Base-by-base conservation (phyloP, 345 rosid genomes). In the Acer yangbiense region DNA sequence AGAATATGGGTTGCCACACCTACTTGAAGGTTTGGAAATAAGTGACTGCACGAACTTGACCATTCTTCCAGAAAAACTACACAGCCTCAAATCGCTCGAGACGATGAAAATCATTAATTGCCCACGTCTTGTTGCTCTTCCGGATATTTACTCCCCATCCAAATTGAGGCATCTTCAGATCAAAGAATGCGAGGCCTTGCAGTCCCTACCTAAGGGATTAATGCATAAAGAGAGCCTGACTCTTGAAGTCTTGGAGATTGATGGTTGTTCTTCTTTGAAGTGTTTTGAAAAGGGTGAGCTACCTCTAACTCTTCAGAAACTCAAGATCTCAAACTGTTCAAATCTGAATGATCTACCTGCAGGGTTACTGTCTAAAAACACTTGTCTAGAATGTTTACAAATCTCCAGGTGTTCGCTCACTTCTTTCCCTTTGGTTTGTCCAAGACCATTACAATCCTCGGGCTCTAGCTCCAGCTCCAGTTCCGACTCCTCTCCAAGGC, bases 181-280 rank as follows among this genome's bases (percentile, higher is more conserved):
- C 14, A 23, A 64, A 25, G 29, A 13, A 12, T 64, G 68, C 12
- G 4, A 18, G 68, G n/a, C 6, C 27, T 25, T 64, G 16, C 39
- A 2, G 16, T 64, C 13, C 35, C 13, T 64, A 14, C 68, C 68
- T 64, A 13, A 64, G 0, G 68, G 68, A 7, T 64, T 64, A 29
- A 64, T 23, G 61, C 23, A 3, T 10, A 57, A 57, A 0, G 18
- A 57, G 39, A 64, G 27, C 39, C 17, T 64, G 68, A 11, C 17
- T 27, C 68, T 64, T 64, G 41, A 64, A 64, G 2, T 10, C n/a
- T 23, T 64, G 68, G 68, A 64, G 68, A 64, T 64, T 27, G 68
- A 64, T 27, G 17, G 43, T 64, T 64, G 68, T 64, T 3, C 29
- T 21, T 64, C 68, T 64, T 17, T 64, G 2, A 23, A 9, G 17